phyloP scores from a whole-genome alignment of 768 basidiomycete species.

The Russula dissimulans region DNA sequence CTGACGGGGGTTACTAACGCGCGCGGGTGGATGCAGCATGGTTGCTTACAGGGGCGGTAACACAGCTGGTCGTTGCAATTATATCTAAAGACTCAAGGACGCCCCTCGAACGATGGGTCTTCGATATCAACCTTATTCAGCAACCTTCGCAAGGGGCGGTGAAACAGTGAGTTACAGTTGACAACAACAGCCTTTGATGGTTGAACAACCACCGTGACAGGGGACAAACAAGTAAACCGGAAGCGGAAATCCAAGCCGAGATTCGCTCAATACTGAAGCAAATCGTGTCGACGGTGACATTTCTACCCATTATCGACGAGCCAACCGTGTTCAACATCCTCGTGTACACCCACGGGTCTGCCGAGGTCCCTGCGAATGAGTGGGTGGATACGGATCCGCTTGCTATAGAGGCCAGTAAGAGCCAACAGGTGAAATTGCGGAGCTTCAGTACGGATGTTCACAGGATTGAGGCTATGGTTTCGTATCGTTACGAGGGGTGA shows the following conservation, averaged over 20 bases:
- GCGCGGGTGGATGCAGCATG: constrained; percentile 50
- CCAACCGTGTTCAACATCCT: constrained; percentile 96
- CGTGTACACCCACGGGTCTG: constrained; percentile 88
- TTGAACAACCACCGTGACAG: constrained; percentile 28
- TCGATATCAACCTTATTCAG: constrained; percentile 83
- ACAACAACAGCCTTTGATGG: background rate
- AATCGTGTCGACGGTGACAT: constrained; percentile 94
- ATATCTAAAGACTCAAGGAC: constrained; percentile 89
- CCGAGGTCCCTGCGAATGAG: constrained; percentile 84
- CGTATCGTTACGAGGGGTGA: constrained; percentile 84
- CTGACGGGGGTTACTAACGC: constrained; percentile 1
- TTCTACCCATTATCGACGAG: constrained; percentile 91
- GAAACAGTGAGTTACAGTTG: constrained; percentile 34
- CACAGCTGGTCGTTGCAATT: constrained; percentile 90
- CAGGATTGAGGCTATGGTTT: constrained; percentile 95
- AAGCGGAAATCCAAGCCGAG: constrained; percentile 90
- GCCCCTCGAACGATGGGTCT: constrained; percentile 96
- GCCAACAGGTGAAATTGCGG: constrained; percentile 87
- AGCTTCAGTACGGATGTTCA: constrained; percentile 98
- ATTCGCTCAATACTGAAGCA: constrained; percentile 97
- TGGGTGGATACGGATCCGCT: constrained; percentile 95
- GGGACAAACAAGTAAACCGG: constrained; percentile 48
- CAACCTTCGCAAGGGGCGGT: constrained; percentile 39
- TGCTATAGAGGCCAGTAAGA: constrained; percentile 88
- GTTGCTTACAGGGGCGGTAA: constrained; percentile 87